A percentile compares a stretch with the other conserved stretches of the same genome.
Evolutionary conservation across 2,329 filamentous ascomycete genomes (phyloP).

Genomic region (Ploettnerulaceae sp.): DNA sequence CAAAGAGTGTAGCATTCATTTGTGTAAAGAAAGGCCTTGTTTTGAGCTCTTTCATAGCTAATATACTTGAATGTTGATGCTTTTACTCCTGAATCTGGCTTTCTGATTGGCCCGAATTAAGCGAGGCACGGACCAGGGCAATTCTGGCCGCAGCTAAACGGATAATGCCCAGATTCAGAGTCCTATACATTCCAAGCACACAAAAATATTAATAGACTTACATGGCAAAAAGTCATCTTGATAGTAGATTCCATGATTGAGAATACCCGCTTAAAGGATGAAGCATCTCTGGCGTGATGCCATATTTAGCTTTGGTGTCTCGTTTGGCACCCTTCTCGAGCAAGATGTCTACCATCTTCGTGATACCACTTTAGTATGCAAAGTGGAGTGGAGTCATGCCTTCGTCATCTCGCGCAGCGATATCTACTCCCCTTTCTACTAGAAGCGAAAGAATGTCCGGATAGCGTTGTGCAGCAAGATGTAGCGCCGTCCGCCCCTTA

Average conservation of each 20-base stretch:
- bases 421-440: no score
- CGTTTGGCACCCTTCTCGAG: conserved; percentile 1
- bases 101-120: background rate
- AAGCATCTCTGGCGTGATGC: conserved; percentile 2
- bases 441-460: no score
- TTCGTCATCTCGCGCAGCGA: no score
- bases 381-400: no score
- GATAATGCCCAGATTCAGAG: no score
- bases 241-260: no score
- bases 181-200: no score
- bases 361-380: no score
- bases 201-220: no score
- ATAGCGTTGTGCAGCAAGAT: conserved; percentile 2
- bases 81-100: background rate
- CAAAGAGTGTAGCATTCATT: background rate
- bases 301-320: background rate
- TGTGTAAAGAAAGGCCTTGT: background rate
- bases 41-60: background rate
- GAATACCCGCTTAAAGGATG: conserved; percentile 2
- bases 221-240: no score
- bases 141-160: background rate
- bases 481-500: conserved; percentile 3
- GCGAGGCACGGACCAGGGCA: background rate
- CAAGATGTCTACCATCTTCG: no score
- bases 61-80: background rate